Conservation (phyloP, 2,329 filamentous ascomycete genomes). For the Alternaria gaisen region DNA sequence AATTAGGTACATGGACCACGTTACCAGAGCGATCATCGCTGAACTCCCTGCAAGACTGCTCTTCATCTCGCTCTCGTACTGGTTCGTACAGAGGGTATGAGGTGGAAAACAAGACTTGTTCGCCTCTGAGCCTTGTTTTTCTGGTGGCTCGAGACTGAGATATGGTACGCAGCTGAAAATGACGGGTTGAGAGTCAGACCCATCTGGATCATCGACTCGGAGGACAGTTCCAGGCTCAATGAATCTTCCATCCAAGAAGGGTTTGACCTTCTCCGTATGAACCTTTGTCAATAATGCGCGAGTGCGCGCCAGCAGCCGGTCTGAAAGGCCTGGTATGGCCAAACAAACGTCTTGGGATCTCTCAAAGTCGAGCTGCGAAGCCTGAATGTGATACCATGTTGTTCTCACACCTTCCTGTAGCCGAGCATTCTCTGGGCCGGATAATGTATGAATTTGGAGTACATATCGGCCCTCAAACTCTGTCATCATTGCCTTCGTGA, state of each 20-base stretch:
- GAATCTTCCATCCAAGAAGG: conserved; percentile 39
- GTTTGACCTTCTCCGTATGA: conserved; percentile 37
- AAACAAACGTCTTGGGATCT: conserved; percentile 39
- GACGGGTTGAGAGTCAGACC: conserved; percentile 29
- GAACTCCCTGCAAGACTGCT: conserved; percentile 42
- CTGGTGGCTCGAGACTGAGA: conserved; percentile 28
- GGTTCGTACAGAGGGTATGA: conserved; percentile 42
- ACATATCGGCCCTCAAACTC: conserved; percentile 25
- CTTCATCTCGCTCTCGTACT: conserved; percentile 40
- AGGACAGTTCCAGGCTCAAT: conserved; percentile 47
- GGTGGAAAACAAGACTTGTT: conserved; percentile 25
- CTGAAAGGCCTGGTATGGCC: conserved; percentile 27
- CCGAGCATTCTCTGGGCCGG: conserved; percentile 30
- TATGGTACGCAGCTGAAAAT: conserved; percentile 46
- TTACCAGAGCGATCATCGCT: conserved; percentile 22
- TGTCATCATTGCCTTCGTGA: conserved; percentile 33
- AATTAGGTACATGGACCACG: conserved; percentile 40
- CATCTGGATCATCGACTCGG: conserved; percentile 35
- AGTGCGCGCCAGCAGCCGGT: conserved; percentile 26
- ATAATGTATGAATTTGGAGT: conserved; percentile 33
- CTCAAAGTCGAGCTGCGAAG: conserved; percentile 31
- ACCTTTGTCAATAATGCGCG: conserved; percentile 31
- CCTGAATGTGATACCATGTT: conserved; percentile 41
- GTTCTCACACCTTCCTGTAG: conserved; percentile 18
- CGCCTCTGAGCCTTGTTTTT: not conserved